Percentiles rank a stretch among this genome's conserved stretches.
Conservation (phyloP, 1,284 basidiomycete genomes). For the Ceratobasidium papillatum region DNA sequence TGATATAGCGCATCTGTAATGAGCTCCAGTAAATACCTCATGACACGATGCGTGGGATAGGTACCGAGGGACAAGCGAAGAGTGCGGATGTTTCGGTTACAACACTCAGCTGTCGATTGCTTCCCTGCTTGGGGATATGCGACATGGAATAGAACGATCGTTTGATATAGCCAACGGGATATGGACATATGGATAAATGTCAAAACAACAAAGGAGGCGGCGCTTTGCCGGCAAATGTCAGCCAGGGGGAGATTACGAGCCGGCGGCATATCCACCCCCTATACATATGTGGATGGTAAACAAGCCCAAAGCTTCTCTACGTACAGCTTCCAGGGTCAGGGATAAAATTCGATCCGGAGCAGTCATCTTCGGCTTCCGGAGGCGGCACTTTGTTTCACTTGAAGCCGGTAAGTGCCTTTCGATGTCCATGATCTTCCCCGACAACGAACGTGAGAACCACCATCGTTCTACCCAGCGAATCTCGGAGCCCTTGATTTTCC, state of each 20-base stretch:
- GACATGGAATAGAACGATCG: neutral
- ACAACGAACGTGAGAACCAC: neutral
- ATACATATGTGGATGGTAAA: neutral
- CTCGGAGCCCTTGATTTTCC: neutral
- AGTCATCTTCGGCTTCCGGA: neutral
- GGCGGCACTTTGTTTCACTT: neutral
- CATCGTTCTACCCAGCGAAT: neutral
- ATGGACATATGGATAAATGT: neutral
- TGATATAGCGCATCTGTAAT: neutral
- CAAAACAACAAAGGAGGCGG: neutral
- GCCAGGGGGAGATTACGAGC: neutral
- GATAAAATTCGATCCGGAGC: neutral
- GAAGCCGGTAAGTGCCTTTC: neutral
- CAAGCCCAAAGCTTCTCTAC: neutral
- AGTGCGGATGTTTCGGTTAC: neutral
- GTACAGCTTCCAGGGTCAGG: constrained; percentile 4
- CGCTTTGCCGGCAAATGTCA: neutral
- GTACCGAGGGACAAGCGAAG: neutral
- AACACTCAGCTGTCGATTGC: neutral
- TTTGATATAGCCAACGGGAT: neutral
- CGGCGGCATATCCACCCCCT: constrained; percentile 4
- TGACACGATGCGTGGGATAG: neutral
- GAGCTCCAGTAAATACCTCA: neutral
- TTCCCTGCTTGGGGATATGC: neutral
- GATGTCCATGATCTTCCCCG: neutral